phyloP scores from a whole-genome alignment of 2,329 filamentous ascomycete genomes.

The Stagonosporopsis vannaccii region DNA sequence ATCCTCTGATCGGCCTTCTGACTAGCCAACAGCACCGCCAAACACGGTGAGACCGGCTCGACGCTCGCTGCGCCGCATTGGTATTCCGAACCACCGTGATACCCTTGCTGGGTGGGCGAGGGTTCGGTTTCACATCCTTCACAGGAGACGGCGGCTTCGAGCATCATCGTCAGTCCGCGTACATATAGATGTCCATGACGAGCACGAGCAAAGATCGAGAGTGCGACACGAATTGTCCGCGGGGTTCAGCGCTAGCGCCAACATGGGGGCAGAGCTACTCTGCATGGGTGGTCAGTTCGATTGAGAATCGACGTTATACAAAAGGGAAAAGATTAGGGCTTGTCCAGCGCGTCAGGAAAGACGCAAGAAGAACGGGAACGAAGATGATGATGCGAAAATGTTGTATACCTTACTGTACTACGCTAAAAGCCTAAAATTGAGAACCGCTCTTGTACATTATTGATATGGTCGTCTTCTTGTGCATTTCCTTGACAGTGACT shows the following conservation, averaged over 20 bases:
- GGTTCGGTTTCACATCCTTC: constrained; percentile 12
- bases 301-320: neutral
- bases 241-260: neutral
- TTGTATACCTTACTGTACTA: neutral
- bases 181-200: neutral
- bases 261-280: neutral
- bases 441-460: neutral
- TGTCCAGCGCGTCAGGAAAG: too few relatives aligned
- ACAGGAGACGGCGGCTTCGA: neutral
- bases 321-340: neutral
- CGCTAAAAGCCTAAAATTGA: neutral
- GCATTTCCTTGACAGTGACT: neutral
- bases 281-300: neutral
- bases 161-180: neutral
- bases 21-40: constrained; percentile 13
- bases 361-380: neutral
- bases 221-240: neutral
- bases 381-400: neutral
- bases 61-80: constrained; percentile 23
- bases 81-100: constrained; percentile 27
- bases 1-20: neutral
- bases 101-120: constrained; percentile 25
- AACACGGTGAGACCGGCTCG: constrained; percentile 7
- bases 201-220: neutral
- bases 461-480: neutral